Conservation (phyloP, 177 flowering plant species). For the Vitis hybrid region DNA sequence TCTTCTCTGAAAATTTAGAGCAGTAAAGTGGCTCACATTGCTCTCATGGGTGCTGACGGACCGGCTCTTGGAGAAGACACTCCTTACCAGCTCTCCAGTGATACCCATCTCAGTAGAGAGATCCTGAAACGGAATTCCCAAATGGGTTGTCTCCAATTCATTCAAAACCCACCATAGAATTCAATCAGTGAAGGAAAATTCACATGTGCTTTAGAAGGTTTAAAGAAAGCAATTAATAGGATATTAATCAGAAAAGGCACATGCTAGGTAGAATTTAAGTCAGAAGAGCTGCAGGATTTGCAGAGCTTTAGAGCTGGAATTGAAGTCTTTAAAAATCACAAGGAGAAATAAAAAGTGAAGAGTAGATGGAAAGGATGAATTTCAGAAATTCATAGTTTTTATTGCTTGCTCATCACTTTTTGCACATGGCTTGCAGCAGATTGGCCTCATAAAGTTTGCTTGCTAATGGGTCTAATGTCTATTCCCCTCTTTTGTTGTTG, state of each 20-base stretch:
- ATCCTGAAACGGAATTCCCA: conserved; percentile 24
- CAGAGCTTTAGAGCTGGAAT: conserved; percentile 58
- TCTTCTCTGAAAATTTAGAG: no score
- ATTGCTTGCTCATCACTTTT: conserved; percentile 31
- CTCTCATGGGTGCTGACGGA: conserved; percentile 36
- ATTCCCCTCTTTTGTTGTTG: conserved; percentile 24
- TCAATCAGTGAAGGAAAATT: conserved; percentile 8
- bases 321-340: conserved; percentile 12
- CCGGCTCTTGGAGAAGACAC: conserved; percentile 66
- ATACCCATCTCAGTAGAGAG: conserved; percentile 55
- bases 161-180: conserved; percentile 7
- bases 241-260: conserved; percentile 13
- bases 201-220: no score
- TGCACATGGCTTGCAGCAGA: conserved; percentile 59
- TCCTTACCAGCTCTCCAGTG: conserved; percentile 61
- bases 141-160: conserved; percentile 23
- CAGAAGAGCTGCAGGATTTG: conserved; percentile 11
- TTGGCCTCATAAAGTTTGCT: conserved; percentile 50
- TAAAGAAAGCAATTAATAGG: conserved; percentile 1
- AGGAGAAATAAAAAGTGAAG: conserved; percentile 15
- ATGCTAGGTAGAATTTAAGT: conserved; percentile 24
- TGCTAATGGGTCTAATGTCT: conserved; percentile 47
- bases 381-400: conserved; percentile 21
- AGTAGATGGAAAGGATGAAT: conserved; percentile 16
- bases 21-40: conserved; percentile 37